Evolutionary conservation across 371 early-diverging fungal genomes (phyloP).

Genomic region (Gilbertella persicaria): DNA sequence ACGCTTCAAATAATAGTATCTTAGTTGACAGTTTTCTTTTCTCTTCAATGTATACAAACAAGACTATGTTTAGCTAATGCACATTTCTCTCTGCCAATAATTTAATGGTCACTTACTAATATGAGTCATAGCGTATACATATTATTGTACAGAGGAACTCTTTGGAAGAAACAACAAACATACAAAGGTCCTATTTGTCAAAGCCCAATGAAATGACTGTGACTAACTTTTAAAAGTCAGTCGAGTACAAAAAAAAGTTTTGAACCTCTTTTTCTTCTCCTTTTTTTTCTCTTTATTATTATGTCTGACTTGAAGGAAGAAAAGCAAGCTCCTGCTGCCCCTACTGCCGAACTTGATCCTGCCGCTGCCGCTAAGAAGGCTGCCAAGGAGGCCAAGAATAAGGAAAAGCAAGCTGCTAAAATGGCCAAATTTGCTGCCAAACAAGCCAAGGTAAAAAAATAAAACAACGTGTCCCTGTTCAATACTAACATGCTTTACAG

Average conservation of each 20-base stretch:
- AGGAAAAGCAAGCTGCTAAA: constrained; percentile 91
- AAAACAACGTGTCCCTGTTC: neutral
- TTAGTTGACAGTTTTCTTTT: too few relatives aligned
- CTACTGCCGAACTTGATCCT: constrained; percentile 26
- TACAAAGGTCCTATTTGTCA: too few relatives aligned
- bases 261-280: neutral
- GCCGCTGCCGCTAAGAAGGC: constrained; percentile 55
- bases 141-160: too few relatives aligned
- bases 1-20: too few relatives aligned
- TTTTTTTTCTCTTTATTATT: neutral
- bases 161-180: too few relatives aligned
- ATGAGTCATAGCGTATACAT: too few relatives aligned
- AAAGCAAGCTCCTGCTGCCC: constrained; percentile 15
- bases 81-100: too few relatives aligned
- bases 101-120: too few relatives aligned
- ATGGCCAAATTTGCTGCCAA: constrained; percentile 94
- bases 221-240: neutral
- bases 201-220: too few relatives aligned
- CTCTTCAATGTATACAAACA: too few relatives aligned
- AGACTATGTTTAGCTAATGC: too few relatives aligned
- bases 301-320: constrained; percentile 36
- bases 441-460: constrained; percentile 60
- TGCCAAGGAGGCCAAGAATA: constrained; percentile 84
- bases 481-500: constrained; percentile 24
- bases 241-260: neutral